Conservation (phyloP, 306 rosid species). For the Cucurbita argyrosperma region DNA sequence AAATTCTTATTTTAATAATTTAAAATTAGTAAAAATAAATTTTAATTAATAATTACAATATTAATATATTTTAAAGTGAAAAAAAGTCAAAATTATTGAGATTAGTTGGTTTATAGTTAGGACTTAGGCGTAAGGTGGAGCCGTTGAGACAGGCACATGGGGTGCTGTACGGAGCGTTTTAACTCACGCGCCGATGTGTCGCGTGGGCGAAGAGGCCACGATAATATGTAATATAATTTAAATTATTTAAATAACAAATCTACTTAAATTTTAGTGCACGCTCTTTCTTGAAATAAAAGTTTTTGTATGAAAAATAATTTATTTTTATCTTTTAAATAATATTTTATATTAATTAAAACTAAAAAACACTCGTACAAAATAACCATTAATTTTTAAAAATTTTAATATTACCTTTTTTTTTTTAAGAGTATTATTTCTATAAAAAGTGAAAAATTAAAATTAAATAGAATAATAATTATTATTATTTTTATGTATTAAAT, state of each 20-base stretch:
- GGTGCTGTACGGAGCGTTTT: neutral
- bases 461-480: too few species aligned
- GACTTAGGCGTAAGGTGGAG: neutral
- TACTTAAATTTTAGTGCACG: neutral
- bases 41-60: too few species aligned
- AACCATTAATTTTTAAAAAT: too few species aligned
- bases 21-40: too few species aligned
- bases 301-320: neutral
- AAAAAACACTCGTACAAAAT: too few species aligned
- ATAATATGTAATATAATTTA: neutral
- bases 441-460: too few species aligned
- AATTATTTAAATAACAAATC: neutral
- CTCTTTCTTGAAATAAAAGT: neutral
- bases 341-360: too few species aligned
- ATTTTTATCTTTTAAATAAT: too few species aligned
- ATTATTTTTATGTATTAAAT: too few species aligned
- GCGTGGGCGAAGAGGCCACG: neutral
- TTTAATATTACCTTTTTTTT: too few species aligned
- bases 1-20: too few species aligned
- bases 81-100: neutral
- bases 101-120: neutral
- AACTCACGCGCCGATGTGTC: neutral
- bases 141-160: neutral
- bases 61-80: neutral
- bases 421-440: too few species aligned